These are phyloP conservation scores for Conticribra guillardii DNA, from an alignment of 108 stramenopile species.

Conservation along the genomic window DNA sequence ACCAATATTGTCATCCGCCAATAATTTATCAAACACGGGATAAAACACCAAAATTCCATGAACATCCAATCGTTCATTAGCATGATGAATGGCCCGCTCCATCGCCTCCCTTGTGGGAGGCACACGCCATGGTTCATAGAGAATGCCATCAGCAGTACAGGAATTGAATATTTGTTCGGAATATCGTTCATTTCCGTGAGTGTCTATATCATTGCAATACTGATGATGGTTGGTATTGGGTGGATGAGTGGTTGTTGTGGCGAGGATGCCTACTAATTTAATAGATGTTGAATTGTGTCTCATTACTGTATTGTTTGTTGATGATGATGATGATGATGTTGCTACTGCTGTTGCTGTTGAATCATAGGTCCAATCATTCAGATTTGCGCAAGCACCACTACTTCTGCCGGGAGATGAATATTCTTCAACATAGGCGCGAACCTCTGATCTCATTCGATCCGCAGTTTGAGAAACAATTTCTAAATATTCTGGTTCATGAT, in stretches of 20 bases:
- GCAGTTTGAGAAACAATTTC: constrained; percentile 58
- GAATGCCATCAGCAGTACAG: constrained; percentile 83
- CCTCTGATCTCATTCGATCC: constrained; percentile 42
- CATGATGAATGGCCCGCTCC: constrained; percentile 56
- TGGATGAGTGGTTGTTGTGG: constrained; percentile 20
- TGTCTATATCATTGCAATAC: constrained; percentile 1
- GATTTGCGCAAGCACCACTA: not conserved
- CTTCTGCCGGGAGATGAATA: not conserved
- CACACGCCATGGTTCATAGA: constrained; percentile 73
- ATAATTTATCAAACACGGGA: constrained; percentile 79
- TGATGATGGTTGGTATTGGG: constrained; percentile 5
- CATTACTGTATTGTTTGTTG: not conserved
- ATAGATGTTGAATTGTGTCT: constrained; percentile 22
- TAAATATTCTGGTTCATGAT: constrained; percentile 31
- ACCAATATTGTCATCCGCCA: not conserved
- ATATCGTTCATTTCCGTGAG: constrained; percentile 57
- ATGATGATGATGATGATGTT: constrained; percentile 7
- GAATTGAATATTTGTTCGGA: constrained; percentile 82
- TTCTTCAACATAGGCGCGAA: constrained; percentile 51
- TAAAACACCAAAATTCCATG: constrained; percentile 96
- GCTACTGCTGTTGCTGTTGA: no score
- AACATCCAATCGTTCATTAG: constrained; percentile 71
- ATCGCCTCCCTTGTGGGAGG: constrained; percentile 50
- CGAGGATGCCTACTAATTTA: constrained; percentile 67
- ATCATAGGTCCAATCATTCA: not conserved